Percentiles rank a stretch among this genome's conserved stretches.
Evolutionary conservation across 192 early-diverging fungal genomes (phyloP).

Genomic region (Funneliformis mosseae): DNA sequence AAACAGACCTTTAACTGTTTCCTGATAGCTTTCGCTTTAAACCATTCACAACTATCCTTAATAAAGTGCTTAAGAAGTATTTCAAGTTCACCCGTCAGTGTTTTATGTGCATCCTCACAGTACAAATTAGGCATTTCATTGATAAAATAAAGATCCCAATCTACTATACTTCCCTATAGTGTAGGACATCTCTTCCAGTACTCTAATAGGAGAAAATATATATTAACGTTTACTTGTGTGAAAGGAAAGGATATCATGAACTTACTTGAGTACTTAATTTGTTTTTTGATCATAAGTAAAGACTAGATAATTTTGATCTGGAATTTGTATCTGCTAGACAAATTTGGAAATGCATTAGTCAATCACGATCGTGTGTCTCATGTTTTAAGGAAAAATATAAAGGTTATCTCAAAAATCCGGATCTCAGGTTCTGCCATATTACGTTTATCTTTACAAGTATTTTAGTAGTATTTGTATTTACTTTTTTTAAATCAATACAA

Average conservation of each 20-base stretch:
- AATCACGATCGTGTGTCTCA: too few species aligned
- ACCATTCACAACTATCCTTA: slow-evolving; percentile 10
- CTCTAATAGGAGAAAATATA: slow-evolving; percentile 33
- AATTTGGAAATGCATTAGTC: too few species aligned
- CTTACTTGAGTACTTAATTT: slow-evolving; percentile 4
- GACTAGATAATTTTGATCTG: too few species aligned
- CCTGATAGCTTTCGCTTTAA: slow-evolving; percentile 12
- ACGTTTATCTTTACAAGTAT: too few species aligned
- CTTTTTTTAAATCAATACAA: too few species aligned
- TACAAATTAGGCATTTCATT: slow-evolving; percentile 15
- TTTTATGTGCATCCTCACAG: not conserved
- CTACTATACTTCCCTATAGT: slow-evolving; percentile 21
- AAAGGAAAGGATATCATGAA: not conserved
- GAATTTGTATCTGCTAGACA: too few species aligned
- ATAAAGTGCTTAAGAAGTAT: slow-evolving; percentile 15
- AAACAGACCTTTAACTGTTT: slow-evolving; percentile 23
- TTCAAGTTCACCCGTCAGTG: slow-evolving; percentile 14
- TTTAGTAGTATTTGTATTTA: too few species aligned
- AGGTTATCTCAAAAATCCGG: too few species aligned
- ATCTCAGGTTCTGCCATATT: too few species aligned
- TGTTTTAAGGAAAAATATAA: too few species aligned
- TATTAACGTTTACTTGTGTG: not conserved
- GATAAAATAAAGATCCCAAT: slow-evolving; percentile 35
- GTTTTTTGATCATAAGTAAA: not conserved
- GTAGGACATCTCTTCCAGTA: slow-evolving; percentile 24